Conservation (phyloP, 805 yeast genomes). For the Suhomyces vadensis region DNA sequence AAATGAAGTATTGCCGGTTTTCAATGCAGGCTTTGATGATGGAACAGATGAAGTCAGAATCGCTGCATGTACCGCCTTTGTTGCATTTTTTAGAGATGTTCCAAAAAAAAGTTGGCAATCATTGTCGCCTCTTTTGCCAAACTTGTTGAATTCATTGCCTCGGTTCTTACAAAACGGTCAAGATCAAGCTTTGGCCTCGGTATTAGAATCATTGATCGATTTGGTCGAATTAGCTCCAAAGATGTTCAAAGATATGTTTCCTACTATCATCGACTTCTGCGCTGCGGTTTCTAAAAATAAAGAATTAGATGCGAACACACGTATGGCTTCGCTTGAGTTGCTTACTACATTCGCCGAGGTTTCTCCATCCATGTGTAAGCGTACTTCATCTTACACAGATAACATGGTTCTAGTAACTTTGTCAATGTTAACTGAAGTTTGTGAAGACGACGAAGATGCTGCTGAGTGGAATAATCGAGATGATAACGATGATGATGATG, state of each 20-base stretch:
- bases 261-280: constrained; percentile 82
- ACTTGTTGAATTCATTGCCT: constrained; percentile 82
- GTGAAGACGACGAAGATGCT: constrained; percentile 82
- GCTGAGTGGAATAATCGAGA: constrained; percentile 84
- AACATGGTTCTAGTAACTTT: constrained; percentile 73
- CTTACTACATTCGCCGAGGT: constrained; percentile 89
- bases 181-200: constrained; percentile 78
- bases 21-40: constrained; percentile 81
- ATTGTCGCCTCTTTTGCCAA: constrained; percentile 78
- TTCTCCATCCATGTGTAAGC: constrained; percentile 92
- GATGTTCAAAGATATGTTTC: constrained; percentile 88
- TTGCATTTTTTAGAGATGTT: constrained; percentile 78
- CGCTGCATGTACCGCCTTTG: constrained; percentile 90
- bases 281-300: constrained; percentile 79
- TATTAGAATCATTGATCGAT: constrained; percentile 87
- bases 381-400: constrained; percentile 68
- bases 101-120: constrained; percentile 79
- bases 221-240: constrained; percentile 93
- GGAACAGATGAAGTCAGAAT: constrained; percentile 79
- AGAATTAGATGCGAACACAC: constrained; percentile 74
- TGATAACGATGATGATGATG: constrained; percentile 73
- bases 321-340: constrained; percentile 86
- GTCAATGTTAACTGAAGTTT: constrained; percentile 89
- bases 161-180: constrained; percentile 77
- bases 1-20: constrained; percentile 61